Base-by-base conservation (phyloP, 2,329 filamentous ascomycete genomes). In the Davidsoniella neocaledoniae region DNA sequence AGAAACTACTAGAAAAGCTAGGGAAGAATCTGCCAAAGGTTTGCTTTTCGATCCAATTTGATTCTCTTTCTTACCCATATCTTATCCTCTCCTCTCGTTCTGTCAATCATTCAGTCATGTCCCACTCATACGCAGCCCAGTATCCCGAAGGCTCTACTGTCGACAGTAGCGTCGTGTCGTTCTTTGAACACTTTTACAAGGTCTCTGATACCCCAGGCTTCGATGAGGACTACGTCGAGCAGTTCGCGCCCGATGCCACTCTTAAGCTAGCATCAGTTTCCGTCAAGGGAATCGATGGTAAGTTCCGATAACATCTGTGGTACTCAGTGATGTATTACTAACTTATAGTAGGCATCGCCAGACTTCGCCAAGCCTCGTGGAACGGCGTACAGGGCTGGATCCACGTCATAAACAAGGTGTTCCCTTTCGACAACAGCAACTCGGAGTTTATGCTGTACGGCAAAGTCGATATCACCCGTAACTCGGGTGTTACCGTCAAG, bases 361-460 rank as follows among this genome's bases (percentile, higher is more conserved):
- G 12, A 12, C 37, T 50, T 4, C 49, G 43, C 26, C 49, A 54
- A 14, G 38, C 55, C 1, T 47, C 56, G 17, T 57, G 63, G 17
- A 50, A 58, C 17, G 56, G 55, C 37, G 63, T 65, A 58, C 63
- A 61, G 61, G 51, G 55, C 1, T 58, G 62, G 9, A 55, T 56
- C 29, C 63, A 65, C 53, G 54, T 56, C 0, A 50, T 63, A 14
- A 46, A 51, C 43, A 60, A 61, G 43, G 54, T 63, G 9, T 63
- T 63, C 39, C 58, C 60, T 1, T 63, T 60, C 38, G 58, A 57
- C 1, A 44, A 48, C 5, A 54, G 55, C 4, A 46, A 57, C 3
- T 55, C 55, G 7, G 60, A 63, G 33, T 58, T 62, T 19, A 63
- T 64, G 61, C 56, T 64, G 7, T 58, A 60, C 39, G 63, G 63